phyloP scores from a whole-genome alignment of 371 early-diverging fungal species.

The Syncephalastrum monosporum region DNA sequence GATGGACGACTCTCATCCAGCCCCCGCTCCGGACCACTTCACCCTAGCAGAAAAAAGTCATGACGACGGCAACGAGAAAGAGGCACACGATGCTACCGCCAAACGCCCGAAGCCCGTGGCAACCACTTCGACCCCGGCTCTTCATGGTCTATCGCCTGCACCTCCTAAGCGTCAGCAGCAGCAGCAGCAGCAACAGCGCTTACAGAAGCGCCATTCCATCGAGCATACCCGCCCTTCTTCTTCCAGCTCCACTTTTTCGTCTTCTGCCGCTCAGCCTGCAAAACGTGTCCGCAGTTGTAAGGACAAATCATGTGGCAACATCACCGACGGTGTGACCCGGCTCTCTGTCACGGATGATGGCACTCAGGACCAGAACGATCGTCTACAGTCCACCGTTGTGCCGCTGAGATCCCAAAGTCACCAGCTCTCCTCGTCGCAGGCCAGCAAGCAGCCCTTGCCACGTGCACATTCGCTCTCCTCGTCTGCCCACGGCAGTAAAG shows the following conservation, averaged over 20 bases:
- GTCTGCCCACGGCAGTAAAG: constrained; percentile 16
- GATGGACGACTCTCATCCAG: too few species aligned
- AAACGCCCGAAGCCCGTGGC: constrained; percentile 10
- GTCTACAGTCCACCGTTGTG: constrained; percentile 3
- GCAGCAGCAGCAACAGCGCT: too few species aligned
- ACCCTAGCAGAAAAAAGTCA: too few species aligned
- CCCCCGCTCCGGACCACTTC: too few species aligned
- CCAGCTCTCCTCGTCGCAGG: constrained; percentile 15
- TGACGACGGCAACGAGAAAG: too few species aligned
- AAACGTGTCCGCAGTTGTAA: constrained; percentile 1
- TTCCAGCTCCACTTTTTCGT: too few species aligned
- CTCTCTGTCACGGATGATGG: neutral
- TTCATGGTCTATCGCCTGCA: neutral
- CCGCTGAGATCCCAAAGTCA: constrained; percentile 39
- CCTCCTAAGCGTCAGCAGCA: too few species aligned
- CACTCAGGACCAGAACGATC: neutral
- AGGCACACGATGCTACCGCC: too few species aligned
- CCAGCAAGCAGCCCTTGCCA: constrained; percentile 8
- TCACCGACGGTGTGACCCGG: constrained; percentile 1
- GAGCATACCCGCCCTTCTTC: too few species aligned
- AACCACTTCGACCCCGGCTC: constrained; percentile 8
- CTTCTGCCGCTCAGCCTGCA: neutral
- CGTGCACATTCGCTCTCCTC: constrained; percentile 7
- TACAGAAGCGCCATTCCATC: too few species aligned
- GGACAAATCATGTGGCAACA: neutral